Conservation (phyloP, 371 early-diverging fungal genomes). For the Cokeromyces recurvatus region DNA sequence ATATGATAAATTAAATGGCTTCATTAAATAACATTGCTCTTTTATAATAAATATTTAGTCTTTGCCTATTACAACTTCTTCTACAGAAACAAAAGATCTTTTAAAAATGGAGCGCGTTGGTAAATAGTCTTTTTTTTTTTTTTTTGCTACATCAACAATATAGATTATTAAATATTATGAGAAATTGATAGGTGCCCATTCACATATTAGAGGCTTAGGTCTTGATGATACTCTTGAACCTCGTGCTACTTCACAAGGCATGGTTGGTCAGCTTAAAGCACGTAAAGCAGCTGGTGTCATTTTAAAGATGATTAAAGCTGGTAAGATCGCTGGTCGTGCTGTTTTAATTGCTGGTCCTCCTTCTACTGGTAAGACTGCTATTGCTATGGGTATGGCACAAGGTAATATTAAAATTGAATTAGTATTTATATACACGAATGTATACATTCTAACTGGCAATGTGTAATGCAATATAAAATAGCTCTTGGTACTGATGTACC, state of each 20-base stretch:
- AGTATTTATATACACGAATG: too few species aligned
- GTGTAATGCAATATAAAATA: slow-evolving; percentile 5
- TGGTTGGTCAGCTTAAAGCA: slow-evolving; percentile 96
- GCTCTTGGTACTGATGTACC: slow-evolving; percentile 93
- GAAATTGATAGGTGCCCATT: slow-evolving; percentile 81
- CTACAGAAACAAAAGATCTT: slow-evolving; percentile 54
- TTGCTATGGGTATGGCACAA: slow-evolving; percentile 93
- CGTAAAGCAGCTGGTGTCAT: slow-evolving; percentile 96
- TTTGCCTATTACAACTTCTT: slow-evolving; percentile 34
- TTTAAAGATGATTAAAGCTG: slow-evolving; percentile 90
- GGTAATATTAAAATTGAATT: too few species aligned
- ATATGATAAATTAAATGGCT: too few species aligned
- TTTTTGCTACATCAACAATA: neutral
- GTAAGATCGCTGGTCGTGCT: slow-evolving; percentile 96
- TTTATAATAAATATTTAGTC: too few species aligned
- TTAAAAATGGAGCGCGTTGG: slow-evolving; percentile 68
- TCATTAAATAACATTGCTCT: neutral
- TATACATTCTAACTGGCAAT: too few species aligned
- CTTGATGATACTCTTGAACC: slow-evolving; percentile 91
- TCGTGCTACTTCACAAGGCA: slow-evolving; percentile 83
- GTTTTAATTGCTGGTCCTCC: slow-evolving; percentile 97
- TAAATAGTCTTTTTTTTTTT: too few species aligned
- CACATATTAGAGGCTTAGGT: slow-evolving; percentile 92
- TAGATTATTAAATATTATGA: neutral
- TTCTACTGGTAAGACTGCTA: slow-evolving; percentile 96